Conservation (phyloP, 2,329 filamentous ascomycete genomes). For the Penicillium sp. region DNA sequence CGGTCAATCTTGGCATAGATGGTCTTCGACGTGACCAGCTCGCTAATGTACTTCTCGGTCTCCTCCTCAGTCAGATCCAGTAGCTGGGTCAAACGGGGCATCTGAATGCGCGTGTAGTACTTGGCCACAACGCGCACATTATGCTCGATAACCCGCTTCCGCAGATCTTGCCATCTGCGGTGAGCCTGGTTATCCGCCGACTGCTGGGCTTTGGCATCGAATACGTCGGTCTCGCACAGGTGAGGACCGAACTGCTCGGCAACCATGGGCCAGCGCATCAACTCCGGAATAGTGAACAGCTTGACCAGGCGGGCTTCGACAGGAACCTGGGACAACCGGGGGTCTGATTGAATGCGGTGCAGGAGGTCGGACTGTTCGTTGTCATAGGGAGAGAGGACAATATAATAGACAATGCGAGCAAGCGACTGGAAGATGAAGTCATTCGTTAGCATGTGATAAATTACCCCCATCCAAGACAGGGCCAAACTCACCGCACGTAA, state of each 20-base stretch:
- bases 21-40: slow-evolving; percentile 95
- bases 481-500: slow-evolving; percentile 72
- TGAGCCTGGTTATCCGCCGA: slow-evolving; percentile 78
- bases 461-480: background rate
- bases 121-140: slow-evolving; percentile 97
- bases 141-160: slow-evolving; percentile 98
- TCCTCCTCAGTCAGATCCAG: slow-evolving; percentile 92
- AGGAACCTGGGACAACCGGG: slow-evolving; percentile 75
- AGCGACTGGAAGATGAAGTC: slow-evolving; percentile 63
- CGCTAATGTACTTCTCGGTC: slow-evolving; percentile 98
- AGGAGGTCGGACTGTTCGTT: slow-evolving; percentile 98
- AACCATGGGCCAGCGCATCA: slow-evolving; percentile 98
- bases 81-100: slow-evolving; percentile 84
- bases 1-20: slow-evolving; percentile 97
- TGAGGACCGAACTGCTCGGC: slow-evolving; percentile 86
- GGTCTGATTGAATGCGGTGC: slow-evolving; percentile 85
- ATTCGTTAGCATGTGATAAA: background rate
- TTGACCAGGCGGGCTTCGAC: slow-evolving; percentile 85
- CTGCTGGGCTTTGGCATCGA: slow-evolving; percentile 66
- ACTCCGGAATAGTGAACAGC: slow-evolving; percentile 90
- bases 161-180: slow-evolving; percentile 88
- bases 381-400: slow-evolving; percentile 94
- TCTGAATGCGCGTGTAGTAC: slow-evolving; percentile 97
- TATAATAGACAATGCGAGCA: slow-evolving; percentile 95
- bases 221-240: slow-evolving; percentile 86